Evolutionary conservation across 78 protist species (phyloP).

Genomic region (Planoprotostelium fungivorum): DNA sequence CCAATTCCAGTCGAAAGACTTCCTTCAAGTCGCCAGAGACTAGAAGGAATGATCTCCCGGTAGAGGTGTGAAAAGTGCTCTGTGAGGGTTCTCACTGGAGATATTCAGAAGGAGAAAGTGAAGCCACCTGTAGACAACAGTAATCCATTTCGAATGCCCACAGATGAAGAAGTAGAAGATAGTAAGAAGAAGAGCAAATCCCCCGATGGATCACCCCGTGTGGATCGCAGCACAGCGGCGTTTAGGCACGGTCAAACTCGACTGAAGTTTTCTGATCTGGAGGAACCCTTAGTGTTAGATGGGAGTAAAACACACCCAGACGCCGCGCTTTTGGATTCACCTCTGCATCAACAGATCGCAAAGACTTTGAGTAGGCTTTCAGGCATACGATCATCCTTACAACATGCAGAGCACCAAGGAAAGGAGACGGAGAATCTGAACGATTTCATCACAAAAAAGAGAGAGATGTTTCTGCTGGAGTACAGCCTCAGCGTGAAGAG

Average conservation of each 20-base stretch:
- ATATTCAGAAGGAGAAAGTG: background rate
- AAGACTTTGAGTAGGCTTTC: background rate
- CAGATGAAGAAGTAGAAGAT: background rate
- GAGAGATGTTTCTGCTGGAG: conserved; percentile 74
- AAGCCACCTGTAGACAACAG: background rate
- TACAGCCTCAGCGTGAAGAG: conserved; percentile 63
- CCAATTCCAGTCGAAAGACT: background rate
- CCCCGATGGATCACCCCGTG: background rate
- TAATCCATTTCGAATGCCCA: background rate
- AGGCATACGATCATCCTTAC: background rate
- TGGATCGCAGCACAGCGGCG: background rate
- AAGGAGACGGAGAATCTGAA: conserved; percentile 52
- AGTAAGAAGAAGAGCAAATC: background rate
- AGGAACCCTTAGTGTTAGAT: background rate
- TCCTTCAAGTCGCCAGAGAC: background rate
- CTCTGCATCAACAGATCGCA: background rate
- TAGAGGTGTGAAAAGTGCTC: background rate
- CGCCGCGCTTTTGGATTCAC: background rate
- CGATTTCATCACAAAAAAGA: conserved; percentile 60
- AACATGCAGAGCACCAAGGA: conserved; percentile 14
- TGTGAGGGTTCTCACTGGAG: background rate
- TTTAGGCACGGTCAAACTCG: background rate
- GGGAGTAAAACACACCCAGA: background rate
- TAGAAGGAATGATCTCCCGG: background rate
- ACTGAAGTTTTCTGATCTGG: background rate